Evolutionary conservation across 306 rosid genomes (phyloP), one percentile per base, ranked within the genome.

Genomic region (Mucuna pruriens): DNA sequence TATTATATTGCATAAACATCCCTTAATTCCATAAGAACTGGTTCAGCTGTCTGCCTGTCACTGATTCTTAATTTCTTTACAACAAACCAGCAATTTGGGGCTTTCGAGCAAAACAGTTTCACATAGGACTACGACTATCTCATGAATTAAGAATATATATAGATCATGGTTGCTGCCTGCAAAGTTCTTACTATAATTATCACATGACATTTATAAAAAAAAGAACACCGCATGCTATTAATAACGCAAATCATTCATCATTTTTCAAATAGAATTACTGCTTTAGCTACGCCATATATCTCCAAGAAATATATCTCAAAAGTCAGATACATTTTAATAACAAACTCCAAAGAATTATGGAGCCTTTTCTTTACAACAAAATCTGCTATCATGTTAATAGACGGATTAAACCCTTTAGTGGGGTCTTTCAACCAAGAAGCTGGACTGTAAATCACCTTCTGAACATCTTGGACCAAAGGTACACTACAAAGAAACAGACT

Each of bases 381-480:
- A 81, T 73, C 19, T 51, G 70, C 45, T 34, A 55, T 23, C 51
- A 26, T 13, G 46, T 22, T 16, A 31, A 36, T 66, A 51, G 62
- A 58, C 63, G 22, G 73, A 48, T 39, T 49, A 62, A 5, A 31
- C 76, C 61, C 33, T 68, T 49, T 7, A 36, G 67, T 55, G 58
- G 22, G 40, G 68, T 62, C 57, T 46, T 72, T 58, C 19, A 71
- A 51, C 52, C 46, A 46, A 49, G 77, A 82, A 69, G 38, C 46
- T 11, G 15, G 40, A 26, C 87, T 78, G 20, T 6, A 26, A 12
- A 7, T 90, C 92, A 91, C 78, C 80, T 86, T 82, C 93, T 84
- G 63, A 86, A 93, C 75, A 91, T 78, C 85, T 91, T 95, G 58
- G 97, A 87, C 94, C 92, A 93, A 58, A 93, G 46, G 71, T 91